phyloP scores from a whole-genome alignment of 2,329 filamentous ascomycete species.

The Verticillium klebahnii region DNA sequence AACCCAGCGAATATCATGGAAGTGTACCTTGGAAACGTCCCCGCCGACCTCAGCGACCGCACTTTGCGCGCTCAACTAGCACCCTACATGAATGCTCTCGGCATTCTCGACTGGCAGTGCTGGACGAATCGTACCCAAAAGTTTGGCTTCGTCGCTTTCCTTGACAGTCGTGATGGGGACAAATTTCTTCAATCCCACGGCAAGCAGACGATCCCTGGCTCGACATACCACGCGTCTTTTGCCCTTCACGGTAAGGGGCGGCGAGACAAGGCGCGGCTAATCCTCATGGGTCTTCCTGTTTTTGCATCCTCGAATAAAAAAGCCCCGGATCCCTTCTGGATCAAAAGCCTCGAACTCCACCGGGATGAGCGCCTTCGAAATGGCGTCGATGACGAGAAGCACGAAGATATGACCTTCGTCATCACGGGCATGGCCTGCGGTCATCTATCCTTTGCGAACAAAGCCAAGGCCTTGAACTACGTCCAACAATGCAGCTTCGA shows the following conservation, averaged over 20 bases:
- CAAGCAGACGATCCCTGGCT: slow-evolving; percentile 16
- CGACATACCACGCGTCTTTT: neutral
- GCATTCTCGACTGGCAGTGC: slow-evolving; percentile 37
- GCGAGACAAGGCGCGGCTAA: slow-evolving; percentile 21
- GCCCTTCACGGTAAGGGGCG: neutral
- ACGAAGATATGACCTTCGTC: slow-evolving; percentile 15
- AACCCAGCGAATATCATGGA: slow-evolving; percentile 31
- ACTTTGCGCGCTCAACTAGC: slow-evolving; percentile 31
- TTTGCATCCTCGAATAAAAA: slow-evolving; percentile 29
- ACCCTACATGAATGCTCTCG: slow-evolving; percentile 32
- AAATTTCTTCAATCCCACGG: slow-evolving; percentile 35
- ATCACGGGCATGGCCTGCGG: slow-evolving; percentile 33
- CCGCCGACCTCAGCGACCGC: slow-evolving; percentile 31
- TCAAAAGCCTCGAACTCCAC: slow-evolving; percentile 28
- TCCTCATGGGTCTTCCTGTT: slow-evolving; percentile 22
- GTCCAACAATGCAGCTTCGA: slow-evolving; percentile 31
- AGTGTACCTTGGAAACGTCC: slow-evolving; percentile 38
- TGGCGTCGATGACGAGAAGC: slow-evolving; percentile 14
- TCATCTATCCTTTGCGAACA: slow-evolving; percentile 36
- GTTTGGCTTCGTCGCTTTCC: slow-evolving; percentile 38
- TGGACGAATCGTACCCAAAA: slow-evolving; percentile 31
- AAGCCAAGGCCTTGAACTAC: slow-evolving; percentile 31
- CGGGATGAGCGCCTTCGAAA: slow-evolving; percentile 20
- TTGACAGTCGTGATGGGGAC: slow-evolving; percentile 29
- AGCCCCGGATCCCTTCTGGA: slow-evolving; percentile 25